phyloP scores from a whole-genome alignment of 2,329 filamentous ascomycete genomes.

The Fusarium keratoplasticum region DNA sequence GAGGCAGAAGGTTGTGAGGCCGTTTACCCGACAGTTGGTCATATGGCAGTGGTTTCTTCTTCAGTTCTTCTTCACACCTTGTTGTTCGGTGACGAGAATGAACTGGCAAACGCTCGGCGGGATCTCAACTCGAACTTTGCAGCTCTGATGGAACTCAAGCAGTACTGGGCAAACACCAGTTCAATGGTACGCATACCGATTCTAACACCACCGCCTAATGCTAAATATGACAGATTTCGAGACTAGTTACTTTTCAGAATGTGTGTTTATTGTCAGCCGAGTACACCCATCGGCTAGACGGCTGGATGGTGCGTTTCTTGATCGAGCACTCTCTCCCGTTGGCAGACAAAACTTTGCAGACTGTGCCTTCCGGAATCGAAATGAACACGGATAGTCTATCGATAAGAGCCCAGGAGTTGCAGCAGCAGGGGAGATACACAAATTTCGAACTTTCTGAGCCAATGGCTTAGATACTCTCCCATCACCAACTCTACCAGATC shows the following conservation, averaged over 20 bases:
- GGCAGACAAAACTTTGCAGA: not conserved
- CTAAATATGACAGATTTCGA: slow-evolving; percentile 14
- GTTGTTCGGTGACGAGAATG: slow-evolving; percentile 24
- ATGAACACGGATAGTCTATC: not conserved
- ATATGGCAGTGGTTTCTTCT: slow-evolving; percentile 36
- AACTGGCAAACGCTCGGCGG: slow-evolving; percentile 11
- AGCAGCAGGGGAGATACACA: not conserved
- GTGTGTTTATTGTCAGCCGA: slow-evolving; percentile 22
- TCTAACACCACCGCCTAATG: no score
- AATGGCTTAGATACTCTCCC: not conserved
- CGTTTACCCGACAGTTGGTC: slow-evolving; percentile 28
- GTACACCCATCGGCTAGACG: slow-evolving; percentile 25
- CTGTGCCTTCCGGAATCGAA: not conserved
- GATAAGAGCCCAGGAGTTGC: not conserved
- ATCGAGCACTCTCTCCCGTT: slow-evolving; percentile 28
- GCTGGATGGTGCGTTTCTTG: slow-evolving; percentile 36
- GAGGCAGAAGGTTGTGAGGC: slow-evolving; percentile 14
- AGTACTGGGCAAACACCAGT: slow-evolving; percentile 27
- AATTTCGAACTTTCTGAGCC: not conserved
- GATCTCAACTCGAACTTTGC: slow-evolving; percentile 33
- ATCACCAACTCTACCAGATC: not conserved
- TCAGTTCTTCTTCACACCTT: slow-evolving; percentile 34
- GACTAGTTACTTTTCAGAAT: slow-evolving; percentile 32
- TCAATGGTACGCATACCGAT: slow-evolving; percentile 10
- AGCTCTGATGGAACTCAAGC: slow-evolving; percentile 25